These are phyloP conservation scores for Chernovozyma sophiae-reginae DNA, from an alignment of 1,139 yeast species.

Conservation along the genomic window DNA sequence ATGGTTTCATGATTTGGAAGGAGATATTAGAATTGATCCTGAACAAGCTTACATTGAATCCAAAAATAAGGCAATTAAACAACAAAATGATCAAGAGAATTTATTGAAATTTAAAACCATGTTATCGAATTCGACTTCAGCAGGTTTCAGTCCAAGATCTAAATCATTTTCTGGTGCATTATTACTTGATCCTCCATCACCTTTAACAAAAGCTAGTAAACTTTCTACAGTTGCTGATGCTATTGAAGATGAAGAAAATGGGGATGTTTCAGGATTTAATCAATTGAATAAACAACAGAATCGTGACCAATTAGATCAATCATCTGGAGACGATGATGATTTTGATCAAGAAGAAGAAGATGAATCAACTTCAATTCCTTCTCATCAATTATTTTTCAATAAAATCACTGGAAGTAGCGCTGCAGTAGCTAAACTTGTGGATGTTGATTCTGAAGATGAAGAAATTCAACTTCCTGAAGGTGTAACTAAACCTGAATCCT, in stretches of 20 bases:
- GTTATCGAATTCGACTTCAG: slow-evolving; percentile 31
- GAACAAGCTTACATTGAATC: slow-evolving; percentile 66
- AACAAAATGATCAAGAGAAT: slow-evolving; percentile 45
- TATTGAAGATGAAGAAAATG: neutral
- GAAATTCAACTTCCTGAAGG: slow-evolving; percentile 87
- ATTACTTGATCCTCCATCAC: slow-evolving; percentile 12
- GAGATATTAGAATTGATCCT: slow-evolving; percentile 71
- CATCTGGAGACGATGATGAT: slow-evolving; percentile 40
- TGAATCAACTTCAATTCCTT: slow-evolving; percentile 2
- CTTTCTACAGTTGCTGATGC: slow-evolving; percentile 5
- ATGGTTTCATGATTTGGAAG: slow-evolving; percentile 90
- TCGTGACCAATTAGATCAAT: slow-evolving; percentile 16
- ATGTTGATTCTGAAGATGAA: slow-evolving; percentile 80
- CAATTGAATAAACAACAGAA: neutral
- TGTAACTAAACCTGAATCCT: slow-evolving; percentile 72
- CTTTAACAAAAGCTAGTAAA: slow-evolving; percentile 9
- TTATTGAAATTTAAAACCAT: slow-evolving; percentile 42
- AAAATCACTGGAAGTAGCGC: slow-evolving; percentile 25
- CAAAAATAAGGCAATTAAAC: slow-evolving; percentile 34
- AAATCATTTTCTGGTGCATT: slow-evolving; percentile 43
- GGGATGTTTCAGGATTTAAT: neutral
- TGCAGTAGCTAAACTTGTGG: slow-evolving; percentile 40
- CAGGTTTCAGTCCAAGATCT: slow-evolving; percentile 30
- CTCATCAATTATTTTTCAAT: slow-evolving; percentile 6
- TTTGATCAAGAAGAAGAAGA: slow-evolving; percentile 27